phyloP scores from a whole-genome alignment of 805 yeast species.

The Torulaspora gathmanii region DNA sequence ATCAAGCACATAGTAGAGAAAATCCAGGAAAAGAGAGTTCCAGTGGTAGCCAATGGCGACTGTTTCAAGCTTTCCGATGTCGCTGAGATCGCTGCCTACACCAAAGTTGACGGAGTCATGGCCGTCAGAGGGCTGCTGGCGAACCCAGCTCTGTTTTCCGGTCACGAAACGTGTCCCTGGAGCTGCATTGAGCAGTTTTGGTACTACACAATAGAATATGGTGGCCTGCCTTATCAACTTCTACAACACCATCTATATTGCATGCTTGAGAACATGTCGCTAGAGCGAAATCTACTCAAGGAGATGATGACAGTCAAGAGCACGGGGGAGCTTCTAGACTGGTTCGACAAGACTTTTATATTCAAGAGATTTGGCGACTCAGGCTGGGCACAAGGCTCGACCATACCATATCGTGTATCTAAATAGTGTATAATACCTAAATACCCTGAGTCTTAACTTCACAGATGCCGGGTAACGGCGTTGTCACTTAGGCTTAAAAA shows the following conservation, averaged over 20 bases:
- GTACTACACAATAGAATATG: conserved; percentile 67
- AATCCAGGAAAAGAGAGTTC: conserved; percentile 46
- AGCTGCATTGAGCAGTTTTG: conserved; percentile 78
- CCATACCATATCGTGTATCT: conserved; percentile 40
- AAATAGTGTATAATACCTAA: neutral
- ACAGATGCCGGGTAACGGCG: neutral
- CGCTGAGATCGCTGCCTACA: conserved; percentile 51
- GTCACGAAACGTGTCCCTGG: conserved; percentile 78
- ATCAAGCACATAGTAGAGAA: conserved; percentile 56
- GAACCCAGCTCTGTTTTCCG: conserved; percentile 86
- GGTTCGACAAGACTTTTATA: conserved; percentile 69
- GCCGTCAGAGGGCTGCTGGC: conserved; percentile 82
- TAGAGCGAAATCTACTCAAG: conserved; percentile 46
- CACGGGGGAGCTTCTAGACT: conserved; percentile 66
- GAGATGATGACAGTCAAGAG: conserved; percentile 59
- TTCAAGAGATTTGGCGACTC: conserved; percentile 62
- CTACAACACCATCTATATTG: conserved; percentile 84
- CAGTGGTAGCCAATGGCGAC: conserved; percentile 98
- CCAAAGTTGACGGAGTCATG: conserved; percentile 92
- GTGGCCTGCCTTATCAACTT: conserved; percentile 77
- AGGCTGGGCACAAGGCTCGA: conserved; percentile 57
- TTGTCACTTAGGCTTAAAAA: neutral
- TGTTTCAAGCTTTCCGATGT: conserved; percentile 68
- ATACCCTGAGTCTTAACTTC: neutral
- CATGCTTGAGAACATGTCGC: conserved; percentile 60